Conservation (phyloP, 2,329 filamentous ascomycete genomes). For the Graphiopsis chlorocephala region DNA sequence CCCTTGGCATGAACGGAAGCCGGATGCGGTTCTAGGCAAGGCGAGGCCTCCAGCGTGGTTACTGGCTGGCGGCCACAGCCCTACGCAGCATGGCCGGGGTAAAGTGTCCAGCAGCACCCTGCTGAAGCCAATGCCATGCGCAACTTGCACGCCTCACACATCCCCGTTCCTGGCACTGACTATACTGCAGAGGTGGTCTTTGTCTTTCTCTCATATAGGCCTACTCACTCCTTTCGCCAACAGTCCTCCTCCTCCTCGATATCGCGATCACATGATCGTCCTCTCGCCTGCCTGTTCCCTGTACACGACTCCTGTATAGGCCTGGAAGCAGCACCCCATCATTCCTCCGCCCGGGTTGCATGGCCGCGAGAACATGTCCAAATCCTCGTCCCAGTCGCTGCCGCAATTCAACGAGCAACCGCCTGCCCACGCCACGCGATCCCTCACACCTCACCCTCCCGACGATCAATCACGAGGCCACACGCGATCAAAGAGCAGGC, state of each 20-base stretch:
- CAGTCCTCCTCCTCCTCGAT: background rate
- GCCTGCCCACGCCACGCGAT: constrained; percentile 15
- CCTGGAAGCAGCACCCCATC: constrained; percentile 3
- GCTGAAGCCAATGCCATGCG: constrained; percentile 3
- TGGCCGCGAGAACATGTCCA: constrained; percentile 61
- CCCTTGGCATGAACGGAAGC: background rate
- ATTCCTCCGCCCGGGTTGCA: constrained; percentile 18
- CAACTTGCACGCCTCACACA: background rate
- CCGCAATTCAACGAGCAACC: constrained; percentile 52
- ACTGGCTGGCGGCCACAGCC: background rate
- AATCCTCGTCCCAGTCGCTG: constrained; percentile 56
- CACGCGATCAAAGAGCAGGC: constrained; percentile 30
- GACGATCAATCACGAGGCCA: constrained; percentile 23
- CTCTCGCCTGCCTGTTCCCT: background rate
- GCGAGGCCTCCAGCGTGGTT: background rate
- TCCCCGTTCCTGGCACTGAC: background rate
- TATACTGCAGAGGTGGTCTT: background rate
- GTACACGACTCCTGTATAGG: background rate
- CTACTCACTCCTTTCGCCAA: background rate
- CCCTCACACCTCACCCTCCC: constrained; percentile 33
- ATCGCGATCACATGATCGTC: background rate
- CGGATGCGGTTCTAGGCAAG: background rate
- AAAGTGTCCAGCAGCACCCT: background rate
- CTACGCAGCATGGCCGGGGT: background rate
- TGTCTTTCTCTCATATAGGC: background rate